These are phyloP conservation scores for Eucalyptus dawsonii DNA, from an alignment of 345 rosid genomes.

Conservation along the genomic window DNA sequence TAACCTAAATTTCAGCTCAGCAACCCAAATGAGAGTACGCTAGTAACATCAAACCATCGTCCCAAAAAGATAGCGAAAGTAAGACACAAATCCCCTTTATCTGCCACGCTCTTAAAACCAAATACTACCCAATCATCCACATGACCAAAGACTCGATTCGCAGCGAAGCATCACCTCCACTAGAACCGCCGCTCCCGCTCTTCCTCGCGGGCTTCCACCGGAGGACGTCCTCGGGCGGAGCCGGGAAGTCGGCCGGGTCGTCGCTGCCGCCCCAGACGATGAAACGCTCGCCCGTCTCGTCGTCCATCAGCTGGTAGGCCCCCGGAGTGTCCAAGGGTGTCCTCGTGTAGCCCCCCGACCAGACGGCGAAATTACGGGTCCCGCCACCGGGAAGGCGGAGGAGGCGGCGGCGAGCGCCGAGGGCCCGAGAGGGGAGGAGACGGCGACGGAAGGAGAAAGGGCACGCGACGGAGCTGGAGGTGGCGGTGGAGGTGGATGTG, in stretches of 20 bases:
- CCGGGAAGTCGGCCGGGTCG: not conserved
- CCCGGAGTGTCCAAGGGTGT: slow-evolving; percentile 25
- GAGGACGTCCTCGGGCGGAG: slow-evolving; percentile 19
- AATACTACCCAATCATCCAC: not conserved
- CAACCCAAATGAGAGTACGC: not conserved
- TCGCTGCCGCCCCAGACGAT: slow-evolving; percentile 26
- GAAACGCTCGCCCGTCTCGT: slow-evolving; percentile 34
- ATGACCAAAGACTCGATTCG: not conserved
- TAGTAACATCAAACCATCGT: not conserved
- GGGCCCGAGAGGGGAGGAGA: not conserved
- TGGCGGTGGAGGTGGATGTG: not conserved
- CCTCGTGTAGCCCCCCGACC: slow-evolving; percentile 5
- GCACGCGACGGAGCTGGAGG: not conserved
- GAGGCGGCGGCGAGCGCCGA: not conserved
- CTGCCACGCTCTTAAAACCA: not conserved
- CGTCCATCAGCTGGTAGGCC: slow-evolving; percentile 20
- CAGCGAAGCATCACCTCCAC: not conserved
- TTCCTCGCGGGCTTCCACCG: slow-evolving; percentile 1
- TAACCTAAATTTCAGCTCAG: not conserved
- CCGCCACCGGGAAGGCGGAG: not conserved
- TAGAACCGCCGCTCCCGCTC: not conserved
- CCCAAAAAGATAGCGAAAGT: not conserved
- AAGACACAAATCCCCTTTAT: not conserved
- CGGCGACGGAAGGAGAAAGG: not conserved
- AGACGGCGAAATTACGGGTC: not conserved